These are phyloP conservation scores for Fraxinus sp. DNA, from an alignment of 305 asterid genomes.

Conservation along the genomic window DNA sequence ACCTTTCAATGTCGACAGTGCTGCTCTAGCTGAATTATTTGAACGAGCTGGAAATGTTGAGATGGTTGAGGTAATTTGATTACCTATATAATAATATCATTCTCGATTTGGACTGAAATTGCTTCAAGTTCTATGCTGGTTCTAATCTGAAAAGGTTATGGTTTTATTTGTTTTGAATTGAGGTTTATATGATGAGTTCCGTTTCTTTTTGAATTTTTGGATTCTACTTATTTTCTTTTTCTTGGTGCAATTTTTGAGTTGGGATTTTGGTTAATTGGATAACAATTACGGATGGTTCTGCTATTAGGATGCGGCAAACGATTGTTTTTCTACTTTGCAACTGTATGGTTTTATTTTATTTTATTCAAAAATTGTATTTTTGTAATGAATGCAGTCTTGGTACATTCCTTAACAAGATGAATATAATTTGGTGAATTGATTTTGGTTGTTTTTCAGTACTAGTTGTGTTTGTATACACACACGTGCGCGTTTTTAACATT, in stretches of 20 bases:
- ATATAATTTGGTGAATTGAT: neutral
- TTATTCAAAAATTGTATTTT: neutral
- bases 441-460: neutral
- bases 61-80: conserved; percentile 70
- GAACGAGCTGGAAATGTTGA: conserved; percentile 71
- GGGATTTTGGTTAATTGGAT: neutral
- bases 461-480: neutral
- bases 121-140: neutral
- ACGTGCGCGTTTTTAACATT: neutral
- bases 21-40: conserved; percentile 68
- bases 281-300: neutral
- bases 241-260: neutral
- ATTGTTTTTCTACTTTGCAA: neutral
- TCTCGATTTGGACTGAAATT: neutral
- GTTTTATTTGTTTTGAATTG: neutral
- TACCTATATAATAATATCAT: neutral
- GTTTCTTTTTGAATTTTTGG: neutral
- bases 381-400: neutral
- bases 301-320: neutral
- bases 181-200: neutral
- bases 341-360: neutral
- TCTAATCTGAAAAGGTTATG: neutral
- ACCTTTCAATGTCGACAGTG: conserved; percentile 76
- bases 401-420: neutral
- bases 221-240: neutral